These are phyloP conservation scores for Xerocomellus chrysenteron DNA, from an alignment of 768 basidiomycete genomes.

Conservation along the genomic window DNA sequence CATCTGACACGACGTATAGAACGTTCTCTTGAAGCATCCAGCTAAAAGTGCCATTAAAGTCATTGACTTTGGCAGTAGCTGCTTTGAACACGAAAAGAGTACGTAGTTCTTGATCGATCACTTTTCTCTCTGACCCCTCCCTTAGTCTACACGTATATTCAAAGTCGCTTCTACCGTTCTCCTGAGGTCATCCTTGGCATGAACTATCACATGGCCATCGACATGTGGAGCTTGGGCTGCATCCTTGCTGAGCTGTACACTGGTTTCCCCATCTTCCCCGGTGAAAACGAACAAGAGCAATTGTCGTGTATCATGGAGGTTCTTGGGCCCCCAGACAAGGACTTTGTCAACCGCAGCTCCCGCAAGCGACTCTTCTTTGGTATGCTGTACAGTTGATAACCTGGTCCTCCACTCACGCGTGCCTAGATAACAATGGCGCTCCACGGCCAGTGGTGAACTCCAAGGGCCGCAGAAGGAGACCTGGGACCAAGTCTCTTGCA, in stretches of 20 bases:
- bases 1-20: conserved; percentile 47
- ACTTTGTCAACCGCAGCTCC: conserved; percentile 90
- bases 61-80: conserved; percentile 98
- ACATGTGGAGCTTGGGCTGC: conserved; percentile 99
- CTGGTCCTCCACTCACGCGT: conserved; percentile 5
- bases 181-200: conserved; percentile 98
- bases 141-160: conserved; percentile 97
- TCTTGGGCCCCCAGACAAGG: conserved; percentile 91
- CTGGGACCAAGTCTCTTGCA: conserved; percentile 85
- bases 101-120: conserved; percentile 28
- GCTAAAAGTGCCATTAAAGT: conserved; percentile 96
- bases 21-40: conserved; percentile 91
- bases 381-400: conserved; percentile 35
- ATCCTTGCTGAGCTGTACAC: conserved; percentile 97
- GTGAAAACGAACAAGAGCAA: conserved; percentile 98
- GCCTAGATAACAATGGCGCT: conserved; percentile 83
- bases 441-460: conserved; percentile 95
- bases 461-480: conserved; percentile 89
- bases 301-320: conserved; percentile 99
- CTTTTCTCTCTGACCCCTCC: conserved; percentile 7
- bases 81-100: conserved; percentile 99
- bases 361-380: conserved; percentile 96
- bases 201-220: conserved; percentile 99
- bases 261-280: conserved; percentile 97
- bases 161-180: conserved; percentile 99